phyloP scores from a whole-genome alignment of 768 basidiomycete genomes.

The Cubamyces lactineus region DNA sequence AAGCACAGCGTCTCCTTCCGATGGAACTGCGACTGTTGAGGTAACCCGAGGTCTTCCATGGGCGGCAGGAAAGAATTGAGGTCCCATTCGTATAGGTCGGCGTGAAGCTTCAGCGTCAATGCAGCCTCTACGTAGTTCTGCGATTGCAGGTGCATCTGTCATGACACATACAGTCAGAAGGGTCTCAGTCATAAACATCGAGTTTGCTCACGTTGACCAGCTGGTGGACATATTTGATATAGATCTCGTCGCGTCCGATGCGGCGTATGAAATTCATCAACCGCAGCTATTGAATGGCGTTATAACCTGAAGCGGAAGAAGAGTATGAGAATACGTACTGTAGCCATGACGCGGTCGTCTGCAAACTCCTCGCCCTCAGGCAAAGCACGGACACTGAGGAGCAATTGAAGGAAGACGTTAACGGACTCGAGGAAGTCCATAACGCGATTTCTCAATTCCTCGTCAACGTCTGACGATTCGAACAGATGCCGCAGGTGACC shows the following conservation, averaged over 20 bases:
- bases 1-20: constrained; percentile 92
- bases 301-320: neutral
- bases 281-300: constrained; percentile 55
- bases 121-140: constrained; percentile 95
- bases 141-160: constrained; percentile 82
- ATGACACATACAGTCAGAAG: neutral
- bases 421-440: constrained; percentile 86
- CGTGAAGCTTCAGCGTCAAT: constrained; percentile 89
- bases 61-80: constrained; percentile 78
- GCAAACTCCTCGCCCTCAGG: constrained; percentile 94
- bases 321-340: constrained; percentile 46
- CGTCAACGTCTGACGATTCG: constrained; percentile 80
- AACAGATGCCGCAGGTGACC: constrained; percentile 89
- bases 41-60: constrained; percentile 87
- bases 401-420: constrained; percentile 88
- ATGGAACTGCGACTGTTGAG: constrained; percentile 91
- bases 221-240: constrained; percentile 95
- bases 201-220: constrained; percentile 73
- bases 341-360: constrained; percentile 93
- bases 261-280: constrained; percentile 93
- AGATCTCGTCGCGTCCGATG: constrained; percentile 91
- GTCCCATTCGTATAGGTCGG: constrained; percentile 93
- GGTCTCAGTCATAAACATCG: neutral
- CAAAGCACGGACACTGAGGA: constrained; percentile 83
- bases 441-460: constrained; percentile 75